Percentiles rank a stretch among this genome's conserved stretches.
These are phyloP conservation scores for Saturnispora besseyi DNA, from an alignment of 805 yeast genomes.

Conservation along the genomic window DNA sequence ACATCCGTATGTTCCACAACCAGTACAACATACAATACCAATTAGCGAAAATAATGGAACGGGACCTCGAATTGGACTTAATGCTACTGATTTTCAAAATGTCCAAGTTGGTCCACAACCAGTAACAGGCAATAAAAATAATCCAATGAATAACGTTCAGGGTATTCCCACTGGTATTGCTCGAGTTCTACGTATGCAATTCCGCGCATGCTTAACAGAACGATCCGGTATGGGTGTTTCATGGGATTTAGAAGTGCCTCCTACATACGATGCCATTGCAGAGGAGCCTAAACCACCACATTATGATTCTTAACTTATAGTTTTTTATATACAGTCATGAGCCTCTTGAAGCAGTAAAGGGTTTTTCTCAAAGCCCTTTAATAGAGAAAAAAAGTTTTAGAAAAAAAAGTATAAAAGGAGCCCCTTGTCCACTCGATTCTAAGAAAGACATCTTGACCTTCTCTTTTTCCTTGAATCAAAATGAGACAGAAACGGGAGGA, in stretches of 20 bases:
- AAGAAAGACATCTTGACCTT: background rate
- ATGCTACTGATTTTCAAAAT: constrained; percentile 13
- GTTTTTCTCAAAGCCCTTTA: background rate
- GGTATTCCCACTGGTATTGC: constrained; percentile 94
- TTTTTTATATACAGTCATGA: background rate
- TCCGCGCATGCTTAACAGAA: constrained; percentile 73
- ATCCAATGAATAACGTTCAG: constrained; percentile 27
- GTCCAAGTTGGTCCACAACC: constrained; percentile 28
- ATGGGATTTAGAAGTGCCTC: constrained; percentile 99
- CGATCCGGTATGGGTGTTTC: constrained; percentile 93
- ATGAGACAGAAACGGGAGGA: constrained; percentile 42
- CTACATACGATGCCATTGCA: constrained; percentile 78
- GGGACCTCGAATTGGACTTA: background rate
- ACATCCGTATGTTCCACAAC: background rate
- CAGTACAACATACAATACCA: background rate
- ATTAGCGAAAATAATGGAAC: background rate
- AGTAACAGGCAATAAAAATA: constrained; percentile 21
- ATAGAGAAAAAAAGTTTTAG: background rate
- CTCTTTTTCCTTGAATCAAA: constrained; percentile 41
- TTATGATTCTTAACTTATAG: constrained; percentile 29
- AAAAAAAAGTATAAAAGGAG: constrained; percentile 5
- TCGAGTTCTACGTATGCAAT: constrained; percentile 89
- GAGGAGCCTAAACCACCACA: constrained; percentile 70
- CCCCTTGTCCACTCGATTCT: background rate
- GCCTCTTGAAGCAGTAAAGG: background rate